Evolutionary conservation across 352 stramenopile genomes (phyloP).

Genomic region (Phytophthora melonis): DNA sequence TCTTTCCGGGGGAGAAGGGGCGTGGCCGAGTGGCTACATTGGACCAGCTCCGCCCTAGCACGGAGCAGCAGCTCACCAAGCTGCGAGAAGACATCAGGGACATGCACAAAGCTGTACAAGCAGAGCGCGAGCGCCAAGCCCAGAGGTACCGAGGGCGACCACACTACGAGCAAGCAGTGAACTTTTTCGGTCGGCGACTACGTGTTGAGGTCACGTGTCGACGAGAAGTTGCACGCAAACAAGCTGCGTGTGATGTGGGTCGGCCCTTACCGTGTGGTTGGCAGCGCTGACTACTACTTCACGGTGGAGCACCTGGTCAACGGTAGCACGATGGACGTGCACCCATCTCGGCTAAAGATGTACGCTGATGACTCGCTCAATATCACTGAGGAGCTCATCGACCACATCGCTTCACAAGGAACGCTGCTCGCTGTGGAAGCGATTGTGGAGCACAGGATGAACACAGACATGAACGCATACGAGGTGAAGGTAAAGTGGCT

Average conservation of each 20-base stretch:
- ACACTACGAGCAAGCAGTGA: too few relatives aligned
- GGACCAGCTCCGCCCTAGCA: not conserved
- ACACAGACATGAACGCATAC: too few relatives aligned
- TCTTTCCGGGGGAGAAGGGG: not conserved
- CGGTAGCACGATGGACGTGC: not conserved
- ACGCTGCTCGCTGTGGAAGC: not conserved
- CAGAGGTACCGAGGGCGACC: too few relatives aligned
- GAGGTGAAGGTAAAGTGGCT: not conserved
- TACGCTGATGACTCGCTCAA: not conserved
- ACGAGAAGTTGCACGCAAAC: too few relatives aligned
- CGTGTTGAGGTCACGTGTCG: too few relatives aligned
- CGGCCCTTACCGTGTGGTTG: not conserved
- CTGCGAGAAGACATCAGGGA: too few relatives aligned
- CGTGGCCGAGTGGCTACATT: not conserved
- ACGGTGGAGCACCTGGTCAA: not conserved
- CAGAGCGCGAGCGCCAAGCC: too few relatives aligned
- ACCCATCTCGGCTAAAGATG: not conserved
- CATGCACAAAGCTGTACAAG: too few relatives aligned
- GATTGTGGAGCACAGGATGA: not conserved
- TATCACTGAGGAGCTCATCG: not conserved
- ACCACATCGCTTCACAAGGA: not conserved
- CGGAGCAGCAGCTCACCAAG: not conserved
- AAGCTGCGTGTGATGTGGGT: not conserved
- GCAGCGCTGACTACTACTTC: not conserved
- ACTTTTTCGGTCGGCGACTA: too few relatives aligned